A percentile compares a stretch with the other conserved stretches of the same genome.
phyloP scores from a whole-genome alignment of 2,329 filamentous ascomycete species.

The Neurospora sp. region DNA sequence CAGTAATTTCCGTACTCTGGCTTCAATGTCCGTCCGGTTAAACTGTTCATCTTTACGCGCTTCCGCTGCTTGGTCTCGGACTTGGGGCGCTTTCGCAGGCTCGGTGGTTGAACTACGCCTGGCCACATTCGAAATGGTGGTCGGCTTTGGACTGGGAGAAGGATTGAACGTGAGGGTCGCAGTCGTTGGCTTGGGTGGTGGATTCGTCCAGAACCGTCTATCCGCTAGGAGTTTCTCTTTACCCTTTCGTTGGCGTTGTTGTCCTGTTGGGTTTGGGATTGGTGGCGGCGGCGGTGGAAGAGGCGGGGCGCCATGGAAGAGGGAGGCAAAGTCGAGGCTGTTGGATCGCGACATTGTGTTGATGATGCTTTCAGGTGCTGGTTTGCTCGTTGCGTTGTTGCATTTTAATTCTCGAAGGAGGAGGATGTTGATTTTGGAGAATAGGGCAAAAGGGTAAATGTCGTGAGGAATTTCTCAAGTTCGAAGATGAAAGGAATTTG shows the following conservation, averaged over 20 bases:
- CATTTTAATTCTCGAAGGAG: too few species aligned
- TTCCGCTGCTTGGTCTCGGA: background rate
- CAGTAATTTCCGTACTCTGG: background rate
- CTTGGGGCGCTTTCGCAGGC: background rate
- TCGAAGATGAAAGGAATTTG: too few species aligned
- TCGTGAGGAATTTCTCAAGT: too few species aligned
- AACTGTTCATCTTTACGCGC: background rate
- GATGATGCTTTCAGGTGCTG: background rate
- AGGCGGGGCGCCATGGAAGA: background rate
- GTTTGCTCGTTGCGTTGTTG: background rate
- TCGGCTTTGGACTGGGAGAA: background rate
- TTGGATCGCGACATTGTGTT: background rate
- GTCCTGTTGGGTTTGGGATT: background rate
- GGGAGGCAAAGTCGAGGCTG: background rate
- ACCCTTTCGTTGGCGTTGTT: background rate
- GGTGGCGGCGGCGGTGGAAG: background rate
- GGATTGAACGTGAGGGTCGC: background rate
- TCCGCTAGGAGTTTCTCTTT: background rate
- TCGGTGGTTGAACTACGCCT: background rate
- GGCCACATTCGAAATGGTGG: background rate
- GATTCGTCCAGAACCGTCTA: background rate
- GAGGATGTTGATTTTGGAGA: too few species aligned
- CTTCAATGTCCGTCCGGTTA: background rate
- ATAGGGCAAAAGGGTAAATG: too few species aligned
- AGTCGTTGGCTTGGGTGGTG: background rate